Conservation (phyloP, 2,329 filamentous ascomycete species). For the Xylariales sp. region DNA sequence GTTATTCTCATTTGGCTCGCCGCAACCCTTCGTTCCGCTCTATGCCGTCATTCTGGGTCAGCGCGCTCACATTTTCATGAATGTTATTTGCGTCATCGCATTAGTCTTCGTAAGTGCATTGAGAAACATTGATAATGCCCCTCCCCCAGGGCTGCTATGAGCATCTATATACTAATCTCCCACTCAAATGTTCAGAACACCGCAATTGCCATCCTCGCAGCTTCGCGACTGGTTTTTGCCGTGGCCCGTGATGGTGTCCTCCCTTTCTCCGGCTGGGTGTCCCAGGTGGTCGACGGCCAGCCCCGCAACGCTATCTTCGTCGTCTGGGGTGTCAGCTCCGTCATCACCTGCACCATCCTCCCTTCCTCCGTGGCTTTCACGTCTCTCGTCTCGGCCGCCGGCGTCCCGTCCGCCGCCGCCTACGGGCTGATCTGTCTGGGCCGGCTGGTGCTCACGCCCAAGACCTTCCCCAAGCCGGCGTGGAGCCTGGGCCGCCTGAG, state of each 20-base stretch:
- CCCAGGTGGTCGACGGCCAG: slow-evolving; percentile 48
- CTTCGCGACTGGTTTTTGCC: slow-evolving; percentile 58
- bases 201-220: slow-evolving; percentile 54
- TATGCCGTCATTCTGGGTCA: slow-evolving; percentile 53
- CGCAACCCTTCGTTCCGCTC: slow-evolving; percentile 55
- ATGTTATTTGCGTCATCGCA: slow-evolving; percentile 47
- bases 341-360: slow-evolving; percentile 56
- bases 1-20: slow-evolving; percentile 47
- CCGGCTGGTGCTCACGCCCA: slow-evolving; percentile 41
- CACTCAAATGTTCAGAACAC: too few species aligned
- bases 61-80: slow-evolving; percentile 57
- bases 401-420: slow-evolving; percentile 46
- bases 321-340: slow-evolving; percentile 48
- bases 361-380: slow-evolving; percentile 50
- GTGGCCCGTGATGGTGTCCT: slow-evolving; percentile 58
- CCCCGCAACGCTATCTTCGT: slow-evolving; percentile 57
- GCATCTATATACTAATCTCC: too few species aligned
- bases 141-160: too few species aligned
- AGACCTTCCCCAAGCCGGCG: slow-evolving; percentile 39
- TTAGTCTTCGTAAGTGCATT: slow-evolving; percentile 42
- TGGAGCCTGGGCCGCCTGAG: slow-evolving; percentile 41
- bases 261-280: slow-evolving; percentile 55
- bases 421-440: slow-evolving; percentile 47
- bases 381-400: slow-evolving; percentile 47
- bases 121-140: too few species aligned